phyloP scores from a whole-genome alignment of 2,329 filamentous ascomycete genomes.

The Byssothecium circinans region DNA sequence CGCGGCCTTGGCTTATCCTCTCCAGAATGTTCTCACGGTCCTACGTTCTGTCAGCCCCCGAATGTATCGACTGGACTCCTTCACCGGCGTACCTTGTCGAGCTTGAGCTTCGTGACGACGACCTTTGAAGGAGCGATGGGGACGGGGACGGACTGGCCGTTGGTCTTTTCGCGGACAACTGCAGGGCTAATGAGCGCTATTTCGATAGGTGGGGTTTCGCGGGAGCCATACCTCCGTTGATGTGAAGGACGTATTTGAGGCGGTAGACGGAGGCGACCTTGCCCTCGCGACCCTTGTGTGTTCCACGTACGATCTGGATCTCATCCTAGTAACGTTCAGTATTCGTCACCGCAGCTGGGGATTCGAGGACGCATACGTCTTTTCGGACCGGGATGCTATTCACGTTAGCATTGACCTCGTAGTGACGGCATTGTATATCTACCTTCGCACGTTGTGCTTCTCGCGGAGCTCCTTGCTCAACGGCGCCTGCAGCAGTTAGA shows the following conservation, averaged over 20 bases:
- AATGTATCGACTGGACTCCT: background rate
- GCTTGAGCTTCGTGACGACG: constrained; percentile 98
- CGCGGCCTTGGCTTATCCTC: constrained; percentile 78
- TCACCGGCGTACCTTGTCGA: constrained; percentile 66
- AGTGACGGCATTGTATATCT: constrained; percentile 49
- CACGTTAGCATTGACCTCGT: constrained; percentile 8
- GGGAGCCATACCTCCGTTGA: constrained; percentile 69
- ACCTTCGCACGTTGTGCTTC: constrained; percentile 98
- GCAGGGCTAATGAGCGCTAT: constrained; percentile 23
- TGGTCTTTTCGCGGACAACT: constrained; percentile 94
- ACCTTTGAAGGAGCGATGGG: constrained; percentile 96
- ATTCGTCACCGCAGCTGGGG: constrained; percentile 13
- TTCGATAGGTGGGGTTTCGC: constrained; percentile 2
- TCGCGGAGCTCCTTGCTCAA: constrained; percentile 82
- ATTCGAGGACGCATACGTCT: constrained; percentile 58
- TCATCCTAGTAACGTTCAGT: constrained; percentile 60
- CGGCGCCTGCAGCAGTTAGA: constrained; percentile 42
- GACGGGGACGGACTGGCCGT: constrained; percentile 92
- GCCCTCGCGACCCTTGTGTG: constrained; percentile 97
- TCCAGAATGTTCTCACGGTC: constrained; percentile 87
- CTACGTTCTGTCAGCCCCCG: constrained; percentile 17
- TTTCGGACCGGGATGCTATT: constrained; percentile 86
- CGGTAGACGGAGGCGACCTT: constrained; percentile 89
- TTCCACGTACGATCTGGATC: constrained; percentile 87
- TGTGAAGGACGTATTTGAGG: constrained; percentile 88